A percentile compares a stretch with the other conserved stretches of the same genome.
phyloP scores from a whole-genome alignment of 2,329 filamentous ascomycete genomes.

The Corinectria fuckeliana region DNA sequence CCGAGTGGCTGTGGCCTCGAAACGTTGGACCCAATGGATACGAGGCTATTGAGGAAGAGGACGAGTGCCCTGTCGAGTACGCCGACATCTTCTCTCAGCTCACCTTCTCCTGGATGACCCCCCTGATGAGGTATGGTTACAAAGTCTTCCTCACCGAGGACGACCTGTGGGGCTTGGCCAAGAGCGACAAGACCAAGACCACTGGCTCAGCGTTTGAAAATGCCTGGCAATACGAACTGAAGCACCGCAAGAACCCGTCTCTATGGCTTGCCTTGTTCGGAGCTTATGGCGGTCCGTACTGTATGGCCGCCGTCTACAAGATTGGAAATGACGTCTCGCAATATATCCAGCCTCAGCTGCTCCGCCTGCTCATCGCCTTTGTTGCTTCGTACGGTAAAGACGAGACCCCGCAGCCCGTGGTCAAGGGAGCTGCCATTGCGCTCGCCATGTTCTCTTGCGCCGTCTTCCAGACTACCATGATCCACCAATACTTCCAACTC shows the following conservation, averaged over 20 bases:
- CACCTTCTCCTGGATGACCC: constrained; percentile 98
- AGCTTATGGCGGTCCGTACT: constrained; percentile 85
- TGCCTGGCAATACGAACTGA: constrained; percentile 79
- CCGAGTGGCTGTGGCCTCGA: constrained; percentile 91
- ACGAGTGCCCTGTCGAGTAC: constrained; percentile 80
- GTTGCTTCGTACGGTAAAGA: constrained; percentile 76
- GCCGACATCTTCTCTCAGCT: constrained; percentile 92
- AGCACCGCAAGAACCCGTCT: constrained; percentile 67
- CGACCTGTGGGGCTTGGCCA: constrained; percentile 91
- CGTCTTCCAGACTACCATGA: constrained; percentile 82
- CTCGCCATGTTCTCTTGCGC: constrained; percentile 92
- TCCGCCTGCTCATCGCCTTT: constrained; percentile 83
- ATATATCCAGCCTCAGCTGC: constrained; percentile 89
- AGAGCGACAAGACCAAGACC: constrained; percentile 76
- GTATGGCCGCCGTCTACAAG: constrained; percentile 85
- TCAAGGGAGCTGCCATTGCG: constrained; percentile 86
- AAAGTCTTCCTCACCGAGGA: constrained; percentile 91
- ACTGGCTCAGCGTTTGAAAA: constrained; percentile 75
- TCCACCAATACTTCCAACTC: constrained; percentile 98
- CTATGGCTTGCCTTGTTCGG: constrained; percentile 86
- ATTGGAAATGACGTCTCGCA: constrained; percentile 83
- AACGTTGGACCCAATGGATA: constrained; percentile 63
- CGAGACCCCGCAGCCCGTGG: constrained; percentile 73
- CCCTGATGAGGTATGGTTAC: constrained; percentile 95
- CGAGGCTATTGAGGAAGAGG: constrained; percentile 63